Evolutionary conservation across 768 basidiomycete genomes (phyloP).

Genomic region (Collybiopsis confluens): DNA sequence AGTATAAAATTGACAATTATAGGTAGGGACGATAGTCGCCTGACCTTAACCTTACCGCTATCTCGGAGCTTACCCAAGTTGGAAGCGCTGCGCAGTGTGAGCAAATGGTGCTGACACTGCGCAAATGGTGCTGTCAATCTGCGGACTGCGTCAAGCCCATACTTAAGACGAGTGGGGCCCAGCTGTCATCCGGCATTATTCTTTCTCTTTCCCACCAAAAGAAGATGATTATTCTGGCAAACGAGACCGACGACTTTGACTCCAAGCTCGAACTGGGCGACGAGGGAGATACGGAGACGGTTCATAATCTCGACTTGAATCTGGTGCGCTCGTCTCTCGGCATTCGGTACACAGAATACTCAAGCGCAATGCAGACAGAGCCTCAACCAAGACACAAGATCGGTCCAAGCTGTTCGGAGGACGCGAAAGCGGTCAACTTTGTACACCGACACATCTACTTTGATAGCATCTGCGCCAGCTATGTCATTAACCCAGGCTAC

Average conservation of each 20-base stretch:
- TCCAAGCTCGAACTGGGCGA: not conserved
- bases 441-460: not conserved
- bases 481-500: not conserved
- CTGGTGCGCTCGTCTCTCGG: not conserved
- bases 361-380: not conserved
- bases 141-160: no score
- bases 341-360: not conserved
- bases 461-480: not conserved
- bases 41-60: no score
- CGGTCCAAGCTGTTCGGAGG: no score
- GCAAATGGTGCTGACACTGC: no score
- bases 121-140: no score
- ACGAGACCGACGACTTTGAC: not conserved
- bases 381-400: not conserved
- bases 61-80: no score
- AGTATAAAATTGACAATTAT: no score
- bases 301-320: not conserved
- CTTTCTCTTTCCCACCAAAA: no score
- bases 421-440: conserved; percentile 1
- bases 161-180: no score
- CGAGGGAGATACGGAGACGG: not conserved
- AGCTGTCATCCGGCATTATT: no score
- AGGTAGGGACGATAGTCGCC: no score
- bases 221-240: not conserved
- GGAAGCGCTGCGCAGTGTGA: no score